phyloP scores from a whole-genome alignment of 2,329 filamentous ascomycete genomes.

The Thielaviopsis musarum region DNA sequence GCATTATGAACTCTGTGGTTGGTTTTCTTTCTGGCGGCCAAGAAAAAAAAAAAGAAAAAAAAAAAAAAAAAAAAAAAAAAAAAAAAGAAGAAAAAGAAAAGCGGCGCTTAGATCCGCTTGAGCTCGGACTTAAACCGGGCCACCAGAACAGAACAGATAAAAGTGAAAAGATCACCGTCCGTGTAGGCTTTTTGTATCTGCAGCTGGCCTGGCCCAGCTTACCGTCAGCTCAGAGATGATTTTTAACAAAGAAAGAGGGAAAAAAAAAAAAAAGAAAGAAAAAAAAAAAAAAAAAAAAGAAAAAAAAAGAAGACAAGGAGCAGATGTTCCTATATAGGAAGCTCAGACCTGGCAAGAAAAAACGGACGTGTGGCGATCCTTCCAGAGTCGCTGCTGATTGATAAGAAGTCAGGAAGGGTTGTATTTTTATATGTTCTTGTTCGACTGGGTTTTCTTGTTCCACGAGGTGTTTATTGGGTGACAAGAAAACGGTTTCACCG shows the following conservation, averaged over 20 bases:
- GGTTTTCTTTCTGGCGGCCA: neutral
- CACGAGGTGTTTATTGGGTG: too few species aligned
- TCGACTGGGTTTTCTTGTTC: too few species aligned
- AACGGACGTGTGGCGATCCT: neutral
- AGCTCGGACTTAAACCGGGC: neutral
- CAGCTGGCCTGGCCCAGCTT: neutral
- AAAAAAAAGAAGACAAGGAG: neutral
- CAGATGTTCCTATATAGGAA: neutral
- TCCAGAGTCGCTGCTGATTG: neutral
- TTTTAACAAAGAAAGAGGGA: neutral
- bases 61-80: neutral
- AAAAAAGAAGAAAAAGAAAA: neutral
- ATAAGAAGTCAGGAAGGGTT: neutral
- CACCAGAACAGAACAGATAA: neutral
- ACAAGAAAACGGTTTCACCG: too few species aligned
- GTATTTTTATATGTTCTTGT: too few species aligned
- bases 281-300: neutral
- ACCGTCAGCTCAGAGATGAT: neutral
- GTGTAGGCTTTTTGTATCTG: neutral
- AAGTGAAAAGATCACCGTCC: neutral
- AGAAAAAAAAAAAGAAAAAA: neutral
- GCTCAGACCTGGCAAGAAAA: neutral
- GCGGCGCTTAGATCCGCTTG: neutral
- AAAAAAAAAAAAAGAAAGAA: too few species aligned
- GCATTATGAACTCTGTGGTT: neutral